phyloP scores from a whole-genome alignment of 768 basidiomycete species.

The Lactarius evosmus region DNA sequence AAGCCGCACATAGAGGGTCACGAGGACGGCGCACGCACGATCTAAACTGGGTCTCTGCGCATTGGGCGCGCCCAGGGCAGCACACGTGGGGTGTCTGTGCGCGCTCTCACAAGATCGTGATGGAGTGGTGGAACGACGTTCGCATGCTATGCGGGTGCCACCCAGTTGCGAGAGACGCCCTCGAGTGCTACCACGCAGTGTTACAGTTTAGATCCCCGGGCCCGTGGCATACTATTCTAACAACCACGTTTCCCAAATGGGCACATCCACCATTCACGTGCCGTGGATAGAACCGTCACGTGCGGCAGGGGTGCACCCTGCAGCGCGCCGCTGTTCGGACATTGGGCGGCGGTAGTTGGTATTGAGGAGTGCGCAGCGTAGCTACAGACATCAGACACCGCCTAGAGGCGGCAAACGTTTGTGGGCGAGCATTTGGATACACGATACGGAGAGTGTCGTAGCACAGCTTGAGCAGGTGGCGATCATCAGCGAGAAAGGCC shows the following conservation, averaged over 20 bases:
- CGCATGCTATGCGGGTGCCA: slow-evolving; percentile 91
- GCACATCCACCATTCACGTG: slow-evolving; percentile 47
- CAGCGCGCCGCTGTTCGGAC: slow-evolving; percentile 25
- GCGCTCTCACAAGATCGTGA: slow-evolving; percentile 90
- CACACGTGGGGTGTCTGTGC: slow-evolving; percentile 89
- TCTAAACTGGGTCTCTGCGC: slow-evolving; percentile 52
- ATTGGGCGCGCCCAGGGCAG: slow-evolving; percentile 38
- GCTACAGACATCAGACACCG: no score
- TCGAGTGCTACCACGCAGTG: no score
- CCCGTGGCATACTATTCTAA: no score
- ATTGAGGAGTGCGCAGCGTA: slow-evolving; percentile 41
- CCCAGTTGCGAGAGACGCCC: slow-evolving; percentile 88
- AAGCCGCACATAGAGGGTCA: slow-evolving; percentile 97
- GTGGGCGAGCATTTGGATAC: not conserved
- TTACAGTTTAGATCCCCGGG: no score
- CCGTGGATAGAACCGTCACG: slow-evolving; percentile 46
- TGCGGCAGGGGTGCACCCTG: slow-evolving; percentile 26
- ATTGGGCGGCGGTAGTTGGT: slow-evolving; percentile 36
- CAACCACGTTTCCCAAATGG: no score
- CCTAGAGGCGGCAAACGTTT: no score
- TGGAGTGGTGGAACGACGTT: slow-evolving; percentile 99
- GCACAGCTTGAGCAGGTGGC: slow-evolving; percentile 38
- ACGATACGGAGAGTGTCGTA: not conserved
- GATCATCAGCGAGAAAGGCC: slow-evolving; percentile 35
- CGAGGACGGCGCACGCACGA: slow-evolving; percentile 73